Conservation (phyloP, 257 asterid species). For the Solanum dulcamara region DNA sequence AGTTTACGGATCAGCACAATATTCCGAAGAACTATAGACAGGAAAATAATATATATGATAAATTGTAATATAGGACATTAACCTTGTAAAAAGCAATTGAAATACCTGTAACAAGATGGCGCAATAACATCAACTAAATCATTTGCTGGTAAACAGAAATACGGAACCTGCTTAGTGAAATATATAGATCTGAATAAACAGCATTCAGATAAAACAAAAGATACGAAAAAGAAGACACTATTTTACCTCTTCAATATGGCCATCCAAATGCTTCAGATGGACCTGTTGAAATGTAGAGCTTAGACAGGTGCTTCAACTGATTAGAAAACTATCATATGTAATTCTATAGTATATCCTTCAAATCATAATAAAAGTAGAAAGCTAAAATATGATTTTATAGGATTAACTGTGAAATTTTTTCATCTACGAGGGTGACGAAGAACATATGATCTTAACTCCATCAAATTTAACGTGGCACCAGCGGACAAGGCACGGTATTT, state of each 20-base stretch:
- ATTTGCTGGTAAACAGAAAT: conserved; percentile 98
- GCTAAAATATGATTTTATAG: background rate
- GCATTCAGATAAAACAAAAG: conserved; percentile 9
- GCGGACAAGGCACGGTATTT: background rate
- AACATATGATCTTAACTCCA: background rate
- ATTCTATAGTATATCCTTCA: background rate
- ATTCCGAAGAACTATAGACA: background rate
- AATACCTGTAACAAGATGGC: conserved; percentile 96
- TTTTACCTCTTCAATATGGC: conserved; percentile 92
- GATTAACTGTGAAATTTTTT: background rate
- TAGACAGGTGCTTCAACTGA: background rate
- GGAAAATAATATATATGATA: background rate
- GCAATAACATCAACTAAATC: conserved; percentile 95
- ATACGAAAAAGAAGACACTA: conserved; percentile 5
- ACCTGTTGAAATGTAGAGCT: conserved; percentile 39
- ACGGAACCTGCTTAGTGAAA: conserved; percentile 81
- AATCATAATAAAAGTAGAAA: background rate
- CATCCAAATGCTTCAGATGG: conserved; percentile 96
- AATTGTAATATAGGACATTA: background rate
- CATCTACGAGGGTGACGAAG: background rate
- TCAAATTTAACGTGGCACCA: background rate
- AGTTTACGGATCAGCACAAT: background rate
- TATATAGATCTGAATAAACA: conserved; percentile 21
- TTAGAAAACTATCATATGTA: background rate
- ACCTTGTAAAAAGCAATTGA: background rate